Conservation (phyloP, 441 rosid genomes). For the Brassica balearica region DNA sequence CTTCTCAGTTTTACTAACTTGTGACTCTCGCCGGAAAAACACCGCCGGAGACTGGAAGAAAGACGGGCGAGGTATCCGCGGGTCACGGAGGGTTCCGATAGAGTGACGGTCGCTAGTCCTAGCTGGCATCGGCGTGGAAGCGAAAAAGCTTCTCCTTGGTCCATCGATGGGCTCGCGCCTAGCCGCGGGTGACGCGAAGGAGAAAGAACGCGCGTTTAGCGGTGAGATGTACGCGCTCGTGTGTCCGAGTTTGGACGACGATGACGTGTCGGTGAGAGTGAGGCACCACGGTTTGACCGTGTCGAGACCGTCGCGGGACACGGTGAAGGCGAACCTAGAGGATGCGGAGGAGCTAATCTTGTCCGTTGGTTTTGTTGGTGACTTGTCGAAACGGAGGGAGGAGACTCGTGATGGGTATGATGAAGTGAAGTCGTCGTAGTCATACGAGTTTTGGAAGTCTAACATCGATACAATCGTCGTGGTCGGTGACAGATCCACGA, state of each 20-base stretch:
- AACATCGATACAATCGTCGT: constrained; percentile 73
- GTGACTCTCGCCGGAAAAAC: constrained; percentile 79
- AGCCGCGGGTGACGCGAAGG: constrained; percentile 83
- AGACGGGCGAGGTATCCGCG: constrained; percentile 82
- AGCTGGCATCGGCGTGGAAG: constrained; percentile 92
- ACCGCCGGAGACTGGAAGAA: constrained; percentile 94
- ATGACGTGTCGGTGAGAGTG: constrained; percentile 62
- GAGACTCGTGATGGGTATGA: constrained; percentile 78
- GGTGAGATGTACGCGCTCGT: constrained; percentile 69
- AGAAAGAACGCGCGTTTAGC: constrained; percentile 81
- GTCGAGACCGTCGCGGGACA: constrained; percentile 81
- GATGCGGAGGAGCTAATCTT: constrained; percentile 70
- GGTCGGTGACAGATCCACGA: constrained; percentile 75
- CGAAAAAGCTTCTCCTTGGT: constrained; percentile 67
- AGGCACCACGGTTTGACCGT: constrained; percentile 97
- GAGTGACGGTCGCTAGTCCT: constrained; percentile 50
- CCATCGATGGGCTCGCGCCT: constrained; percentile 51
- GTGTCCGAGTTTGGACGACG: constrained; percentile 50
- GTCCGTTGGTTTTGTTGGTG: constrained; percentile 65
- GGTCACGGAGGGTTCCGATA: constrained; percentile 48
- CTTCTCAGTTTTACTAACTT: constrained; percentile 63
- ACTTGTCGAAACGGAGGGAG: constrained; percentile 83
- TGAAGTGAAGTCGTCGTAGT: constrained; percentile 68
- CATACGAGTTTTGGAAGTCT: constrained; percentile 76
- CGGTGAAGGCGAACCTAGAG: constrained; percentile 95